Percentiles rank a stretch among this genome's conserved stretches.
phyloP scores from a whole-genome alignment of 441 rosid species.

The Erysimum cheiri region DNA sequence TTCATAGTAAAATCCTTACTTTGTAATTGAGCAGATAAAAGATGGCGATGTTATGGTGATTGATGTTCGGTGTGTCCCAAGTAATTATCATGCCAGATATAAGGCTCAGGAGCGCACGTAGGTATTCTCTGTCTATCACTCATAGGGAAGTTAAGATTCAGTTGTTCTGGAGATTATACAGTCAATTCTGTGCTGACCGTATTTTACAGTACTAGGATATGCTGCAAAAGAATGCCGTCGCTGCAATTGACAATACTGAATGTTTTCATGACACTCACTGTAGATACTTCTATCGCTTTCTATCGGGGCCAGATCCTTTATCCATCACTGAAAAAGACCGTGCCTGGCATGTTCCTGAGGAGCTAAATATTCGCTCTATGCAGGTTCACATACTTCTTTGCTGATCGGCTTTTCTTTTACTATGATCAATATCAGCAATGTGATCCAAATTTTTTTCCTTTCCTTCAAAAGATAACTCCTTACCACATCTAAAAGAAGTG shows the following conservation, averaged over 20 bases:
- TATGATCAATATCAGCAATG: slow-evolving; percentile 10
- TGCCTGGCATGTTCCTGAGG: slow-evolving; percentile 84
- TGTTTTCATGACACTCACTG: slow-evolving; percentile 27
- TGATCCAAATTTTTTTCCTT: background rate
- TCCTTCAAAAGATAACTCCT: background rate
- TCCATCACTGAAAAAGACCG: slow-evolving; percentile 80
- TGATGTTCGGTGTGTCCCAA: slow-evolving; percentile 79
- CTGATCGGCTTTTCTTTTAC: slow-evolving; percentile 4
- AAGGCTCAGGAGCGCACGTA: slow-evolving; percentile 93
- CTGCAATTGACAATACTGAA: slow-evolving; percentile 18
- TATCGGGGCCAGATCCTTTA: slow-evolving; percentile 75
- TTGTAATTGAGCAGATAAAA: slow-evolving; percentile 48
- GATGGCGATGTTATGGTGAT: slow-evolving; percentile 82
- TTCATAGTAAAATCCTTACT: slow-evolving; percentile 33
- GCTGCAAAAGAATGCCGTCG: slow-evolving; percentile 13
- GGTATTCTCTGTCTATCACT: slow-evolving; percentile 54
- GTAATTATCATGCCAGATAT: slow-evolving; percentile 88
- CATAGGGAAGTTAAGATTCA: slow-evolving; percentile 22
- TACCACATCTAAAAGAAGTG: slow-evolving; percentile 1
- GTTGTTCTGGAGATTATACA: slow-evolving; percentile 4
- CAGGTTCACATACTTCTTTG: slow-evolving; percentile 57
- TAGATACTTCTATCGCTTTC: slow-evolving; percentile 89
- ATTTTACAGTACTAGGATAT: slow-evolving; percentile 19
- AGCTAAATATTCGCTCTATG: slow-evolving; percentile 72
- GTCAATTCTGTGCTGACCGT: background rate